Percentiles rank a stretch among this genome's conserved stretches.
phyloP scores from a whole-genome alignment of 2,329 filamentous ascomycete species.

The Triangularia verruculosa region DNA sequence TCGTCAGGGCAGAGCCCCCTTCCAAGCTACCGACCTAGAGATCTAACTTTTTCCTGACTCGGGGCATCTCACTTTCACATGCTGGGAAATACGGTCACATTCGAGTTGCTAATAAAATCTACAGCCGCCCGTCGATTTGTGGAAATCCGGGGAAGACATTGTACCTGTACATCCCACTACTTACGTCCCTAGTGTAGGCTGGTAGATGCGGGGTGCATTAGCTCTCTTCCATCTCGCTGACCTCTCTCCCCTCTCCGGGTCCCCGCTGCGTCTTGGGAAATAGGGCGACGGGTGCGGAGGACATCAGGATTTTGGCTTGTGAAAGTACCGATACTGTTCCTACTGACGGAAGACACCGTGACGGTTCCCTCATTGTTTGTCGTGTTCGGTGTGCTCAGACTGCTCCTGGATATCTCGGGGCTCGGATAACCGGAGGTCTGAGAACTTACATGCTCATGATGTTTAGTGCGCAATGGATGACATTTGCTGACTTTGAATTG shows the following conservation, averaged over 20 bases:
- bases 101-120: not conserved
- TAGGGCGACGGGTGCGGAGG: no score
- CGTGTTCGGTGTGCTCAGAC: no score
- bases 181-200: not conserved
- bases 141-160: not conserved
- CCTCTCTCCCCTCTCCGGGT: not conserved
- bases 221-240: not conserved
- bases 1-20: not conserved
- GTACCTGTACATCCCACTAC: not conserved
- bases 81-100: not conserved
- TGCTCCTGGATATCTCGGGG: no score
- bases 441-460: no score
- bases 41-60: no score
- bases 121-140: not conserved
- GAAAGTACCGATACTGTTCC: no score
- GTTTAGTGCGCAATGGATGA: no score
- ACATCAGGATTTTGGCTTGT: no score
- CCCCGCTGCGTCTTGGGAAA: no score
- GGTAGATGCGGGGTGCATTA: conserved; percentile 7
- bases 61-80: not conserved
- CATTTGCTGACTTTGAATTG: not conserved
- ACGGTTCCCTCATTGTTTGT: no score
- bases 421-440: no score
- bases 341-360: no score
- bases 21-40: not conserved